Percentiles rank a stretch among this genome's conserved stretches.
These are phyloP conservation scores for Kodamaea sp. DNA, from an alignment of 1,139 yeast species.

Conservation along the genomic window DNA sequence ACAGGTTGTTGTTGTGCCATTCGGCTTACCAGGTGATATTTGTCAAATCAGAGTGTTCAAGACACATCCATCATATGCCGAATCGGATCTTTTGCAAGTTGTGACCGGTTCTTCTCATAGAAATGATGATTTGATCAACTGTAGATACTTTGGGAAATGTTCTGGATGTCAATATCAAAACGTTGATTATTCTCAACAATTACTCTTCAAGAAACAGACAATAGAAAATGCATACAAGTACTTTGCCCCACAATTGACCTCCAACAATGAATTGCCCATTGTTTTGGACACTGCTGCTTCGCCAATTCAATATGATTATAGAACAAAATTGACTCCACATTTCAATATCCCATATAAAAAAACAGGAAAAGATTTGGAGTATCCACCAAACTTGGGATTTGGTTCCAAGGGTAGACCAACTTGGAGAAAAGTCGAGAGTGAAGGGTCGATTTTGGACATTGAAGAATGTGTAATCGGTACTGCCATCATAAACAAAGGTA, in stretches of 20 bases:
- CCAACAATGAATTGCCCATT: slow-evolving; percentile 46
- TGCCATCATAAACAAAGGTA: slow-evolving; percentile 64
- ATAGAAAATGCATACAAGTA: slow-evolving; percentile 78
- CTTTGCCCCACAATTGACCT: slow-evolving; percentile 51
- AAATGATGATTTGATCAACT: slow-evolving; percentile 47
- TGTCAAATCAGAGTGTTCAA: slow-evolving; percentile 70
- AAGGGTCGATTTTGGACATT: slow-evolving; percentile 65
- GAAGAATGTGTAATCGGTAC: slow-evolving; percentile 95
- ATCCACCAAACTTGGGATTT: slow-evolving; percentile 78
- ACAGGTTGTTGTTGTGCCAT: slow-evolving; percentile 68
- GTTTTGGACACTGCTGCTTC: slow-evolving; percentile 70
- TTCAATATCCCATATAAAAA: slow-evolving; percentile 72
- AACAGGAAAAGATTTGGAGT: slow-evolving; percentile 29
- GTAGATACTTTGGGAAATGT: slow-evolving; percentile 47
- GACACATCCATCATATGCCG: slow-evolving; percentile 73
- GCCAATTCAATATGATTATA: slow-evolving; percentile 70
- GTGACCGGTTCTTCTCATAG: slow-evolving; percentile 41
- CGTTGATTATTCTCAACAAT: slow-evolving; percentile 67
- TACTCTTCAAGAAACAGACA: slow-evolving; percentile 67
- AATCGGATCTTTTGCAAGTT: slow-evolving; percentile 67
- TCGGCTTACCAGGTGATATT: slow-evolving; percentile 81
- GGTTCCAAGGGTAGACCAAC: slow-evolving; percentile 76
- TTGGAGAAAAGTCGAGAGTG: slow-evolving; percentile 58
- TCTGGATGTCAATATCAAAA: slow-evolving; percentile 94
- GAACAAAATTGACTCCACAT: slow-evolving; percentile 95